These are phyloP conservation scores for Grosmannia huntii DNA, from an alignment of 2,329 filamentous ascomycete genomes.

Conservation along the genomic window DNA sequence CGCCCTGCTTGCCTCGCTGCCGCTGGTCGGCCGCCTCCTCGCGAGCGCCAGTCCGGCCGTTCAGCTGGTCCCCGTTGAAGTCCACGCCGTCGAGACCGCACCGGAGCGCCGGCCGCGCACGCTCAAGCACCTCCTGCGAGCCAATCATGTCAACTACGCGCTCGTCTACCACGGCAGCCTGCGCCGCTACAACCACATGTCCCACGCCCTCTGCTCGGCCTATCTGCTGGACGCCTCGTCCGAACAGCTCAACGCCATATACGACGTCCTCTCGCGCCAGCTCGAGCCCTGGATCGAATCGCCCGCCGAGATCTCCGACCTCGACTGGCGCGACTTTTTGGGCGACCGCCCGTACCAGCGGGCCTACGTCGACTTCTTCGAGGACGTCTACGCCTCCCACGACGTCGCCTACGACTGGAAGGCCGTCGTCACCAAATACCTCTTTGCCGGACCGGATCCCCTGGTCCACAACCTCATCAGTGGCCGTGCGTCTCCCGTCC, in stretches of 20 bases:
- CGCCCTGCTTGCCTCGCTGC: conserved; percentile 12
- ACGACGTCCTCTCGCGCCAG: conserved; percentile 59
- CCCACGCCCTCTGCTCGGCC: conserved; percentile 71
- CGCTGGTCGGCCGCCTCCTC: conserved; percentile 18
- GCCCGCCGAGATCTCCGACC: conserved; percentile 66
- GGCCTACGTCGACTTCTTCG: conserved; percentile 89
- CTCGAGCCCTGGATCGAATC: conserved; percentile 75
- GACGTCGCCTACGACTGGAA: conserved; percentile 74
- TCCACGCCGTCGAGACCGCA: conserved; percentile 68
- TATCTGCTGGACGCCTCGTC: conserved; percentile 71
- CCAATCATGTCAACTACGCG: conserved; percentile 83
- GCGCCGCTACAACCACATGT: conserved; percentile 68
- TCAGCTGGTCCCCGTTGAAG: conserved; percentile 52
- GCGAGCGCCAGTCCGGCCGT: conserved; percentile 25
- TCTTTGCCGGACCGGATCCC: conserved; percentile 63
- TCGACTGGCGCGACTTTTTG: conserved; percentile 79
- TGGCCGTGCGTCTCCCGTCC: conserved; percentile 47
- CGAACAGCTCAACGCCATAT: conserved; percentile 64
- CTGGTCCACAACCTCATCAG: conserved; percentile 69
- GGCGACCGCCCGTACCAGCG: conserved; percentile 74
- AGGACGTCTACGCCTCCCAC: conserved; percentile 67
- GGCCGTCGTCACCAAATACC: conserved; percentile 58
- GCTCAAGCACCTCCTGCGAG: conserved; percentile 79
- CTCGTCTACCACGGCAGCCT: conserved; percentile 61
- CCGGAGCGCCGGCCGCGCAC: conserved; percentile 69